A percentile compares a stretch with the other conserved stretches of the same genome.
Evolutionary conservation across 2,329 filamentous ascomycete genomes (phyloP).

Genomic region (Cordyceps pruinosa): DNA sequence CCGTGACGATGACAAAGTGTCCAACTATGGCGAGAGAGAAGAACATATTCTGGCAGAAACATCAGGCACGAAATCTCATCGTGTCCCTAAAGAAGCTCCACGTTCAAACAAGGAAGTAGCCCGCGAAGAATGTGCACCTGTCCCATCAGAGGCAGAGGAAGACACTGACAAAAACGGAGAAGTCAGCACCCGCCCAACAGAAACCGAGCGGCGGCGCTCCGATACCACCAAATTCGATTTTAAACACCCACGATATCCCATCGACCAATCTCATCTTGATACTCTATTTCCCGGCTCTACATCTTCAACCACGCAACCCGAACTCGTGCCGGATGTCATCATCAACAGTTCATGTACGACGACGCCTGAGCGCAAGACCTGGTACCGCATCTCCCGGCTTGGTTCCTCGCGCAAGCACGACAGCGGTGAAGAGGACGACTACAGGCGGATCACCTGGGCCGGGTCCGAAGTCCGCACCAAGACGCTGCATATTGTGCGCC

Average conservation of each 20-base stretch:
- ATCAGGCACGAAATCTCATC: background rate
- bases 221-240: background rate
- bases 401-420: conserved; percentile 53
- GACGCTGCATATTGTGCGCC: conserved; percentile 51
- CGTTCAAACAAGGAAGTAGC: background rate
- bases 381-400: conserved; percentile 57
- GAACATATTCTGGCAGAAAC: background rate
- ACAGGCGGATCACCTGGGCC: conserved; percentile 51
- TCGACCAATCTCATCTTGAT: conserved; percentile 30
- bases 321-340: conserved; percentile 37
- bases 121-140: background rate
- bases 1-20: background rate
- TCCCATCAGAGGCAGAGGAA: too few species aligned
- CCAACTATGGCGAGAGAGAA: background rate
- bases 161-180: background rate
- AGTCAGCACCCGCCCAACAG: background rate
- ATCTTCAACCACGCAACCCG: conserved; percentile 22
- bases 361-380: conserved; percentile 53
- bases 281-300: conserved; percentile 25
- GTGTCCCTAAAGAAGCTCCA: background rate
- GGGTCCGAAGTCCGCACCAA: conserved; percentile 47
- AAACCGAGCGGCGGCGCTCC: background rate
- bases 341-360: conserved; percentile 47
- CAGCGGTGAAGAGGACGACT: conserved; percentile 46
- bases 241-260: conserved; percentile 18